A percentile compares a stretch with the other conserved stretches of the same genome.
These are phyloP conservation scores for Plasmodium cynomolgi DNA, from an alignment of 169 alveolate genomes.

Conservation along the genomic window DNA sequence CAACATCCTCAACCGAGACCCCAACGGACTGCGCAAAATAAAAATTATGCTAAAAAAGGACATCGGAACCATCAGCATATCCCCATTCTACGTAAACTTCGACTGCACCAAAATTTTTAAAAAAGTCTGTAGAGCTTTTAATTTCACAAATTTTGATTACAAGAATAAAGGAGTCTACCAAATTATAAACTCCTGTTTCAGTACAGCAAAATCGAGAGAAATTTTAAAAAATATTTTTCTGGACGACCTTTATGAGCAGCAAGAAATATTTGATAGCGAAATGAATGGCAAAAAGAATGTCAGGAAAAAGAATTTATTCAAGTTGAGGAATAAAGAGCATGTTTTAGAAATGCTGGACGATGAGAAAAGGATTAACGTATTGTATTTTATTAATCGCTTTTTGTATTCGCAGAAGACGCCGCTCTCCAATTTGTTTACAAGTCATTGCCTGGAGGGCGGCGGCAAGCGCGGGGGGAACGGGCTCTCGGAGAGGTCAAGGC, in stretches of 20 bases:
- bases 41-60: conserved; percentile 62
- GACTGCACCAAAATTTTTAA: conserved; percentile 28
- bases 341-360: conserved; percentile 33
- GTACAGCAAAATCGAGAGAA: neutral
- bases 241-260: conserved; percentile 50
- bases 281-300: conserved; percentile 18
- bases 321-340: conserved; percentile 9
- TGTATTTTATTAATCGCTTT: conserved; percentile 62
- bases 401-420: conserved; percentile 65
- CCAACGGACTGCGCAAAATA: conserved; percentile 64
- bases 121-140: conserved; percentile 52
- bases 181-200: conserved; percentile 29
- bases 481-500: neutral
- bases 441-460: neutral
- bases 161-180: conserved; percentile 30
- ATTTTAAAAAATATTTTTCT: conserved; percentile 22
- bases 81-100: conserved; percentile 67
- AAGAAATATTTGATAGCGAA: conserved; percentile 40
- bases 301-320: neutral
- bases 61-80: conserved; percentile 59
- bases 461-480: too few relatives aligned
- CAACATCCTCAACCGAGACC: conserved; percentile 55
- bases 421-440: conserved; percentile 43
- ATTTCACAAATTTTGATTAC: conserved; percentile 25
- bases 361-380: conserved; percentile 54